A percentile compares a stretch with the other conserved stretches of the same genome.
Evolutionary conservation across 768 basidiomycete genomes (phyloP).

Genomic region (Boletellus sp.): DNA sequence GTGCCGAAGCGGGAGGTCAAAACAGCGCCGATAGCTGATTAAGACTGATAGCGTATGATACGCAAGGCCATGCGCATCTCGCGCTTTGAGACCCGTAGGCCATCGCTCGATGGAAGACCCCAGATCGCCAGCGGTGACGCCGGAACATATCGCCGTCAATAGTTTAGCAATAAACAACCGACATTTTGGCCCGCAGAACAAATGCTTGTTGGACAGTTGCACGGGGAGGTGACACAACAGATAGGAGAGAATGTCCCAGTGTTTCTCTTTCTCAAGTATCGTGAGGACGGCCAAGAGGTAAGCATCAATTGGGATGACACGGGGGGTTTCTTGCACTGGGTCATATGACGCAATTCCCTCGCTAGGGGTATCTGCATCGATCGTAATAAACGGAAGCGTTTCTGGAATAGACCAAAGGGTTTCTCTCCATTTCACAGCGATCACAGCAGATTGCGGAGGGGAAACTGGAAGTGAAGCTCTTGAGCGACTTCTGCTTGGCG

Average conservation of each 20-base stretch:
- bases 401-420: constrained; percentile 73
- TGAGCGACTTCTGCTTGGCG: constrained; percentile 60
- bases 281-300: constrained; percentile 63
- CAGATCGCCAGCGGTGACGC: constrained; percentile 56
- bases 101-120: constrained; percentile 55
- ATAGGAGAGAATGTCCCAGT: constrained; percentile 94
- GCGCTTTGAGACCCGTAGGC: constrained; percentile 58
- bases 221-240: constrained; percentile 86
- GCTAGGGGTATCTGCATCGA: constrained; percentile 58
- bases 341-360: constrained; percentile 68
- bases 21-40: constrained; percentile 80
- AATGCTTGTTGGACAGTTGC: constrained; percentile 92
- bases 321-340: constrained; percentile 39
- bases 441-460: constrained; percentile 21
- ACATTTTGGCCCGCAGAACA: constrained; percentile 88
- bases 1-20: constrained; percentile 64
- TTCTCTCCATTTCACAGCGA: constrained; percentile 37
- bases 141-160: constrained; percentile 62
- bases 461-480: constrained; percentile 41
- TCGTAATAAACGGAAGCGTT: constrained; percentile 49
- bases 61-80: constrained; percentile 84
- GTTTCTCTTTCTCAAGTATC: constrained; percentile 70
- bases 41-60: constrained; percentile 86
- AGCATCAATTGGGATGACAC: constrained; percentile 67
- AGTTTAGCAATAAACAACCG: constrained; percentile 59